Percentiles rank a stretch among this genome's conserved stretches.
Conservation (phyloP, 306 rosid genomes). For the Lathyrus tuberosus region DNA sequence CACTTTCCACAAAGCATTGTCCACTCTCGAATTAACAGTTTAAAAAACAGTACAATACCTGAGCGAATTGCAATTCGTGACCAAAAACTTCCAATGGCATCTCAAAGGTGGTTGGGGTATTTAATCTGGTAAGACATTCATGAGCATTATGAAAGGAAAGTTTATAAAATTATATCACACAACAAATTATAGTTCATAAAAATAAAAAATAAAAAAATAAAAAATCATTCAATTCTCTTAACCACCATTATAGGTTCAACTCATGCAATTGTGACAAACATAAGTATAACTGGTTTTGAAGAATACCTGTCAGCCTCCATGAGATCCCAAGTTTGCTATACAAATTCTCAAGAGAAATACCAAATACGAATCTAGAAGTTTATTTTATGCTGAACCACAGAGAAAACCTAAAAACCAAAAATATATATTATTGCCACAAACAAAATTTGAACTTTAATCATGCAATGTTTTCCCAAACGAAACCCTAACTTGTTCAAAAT, state of each 20-base stretch:
- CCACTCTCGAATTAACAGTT: slow-evolving; percentile 1
- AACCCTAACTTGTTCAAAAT: slow-evolving; percentile 36
- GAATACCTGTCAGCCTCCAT: slow-evolving; percentile 61
- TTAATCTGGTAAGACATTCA: slow-evolving; percentile 58
- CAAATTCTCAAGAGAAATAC: not conserved
- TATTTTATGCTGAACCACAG: slow-evolving; percentile 41
- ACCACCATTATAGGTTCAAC: not conserved
- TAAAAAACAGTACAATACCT: slow-evolving; percentile 49
- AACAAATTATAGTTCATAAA: not conserved
- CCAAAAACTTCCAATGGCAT: slow-evolving; percentile 87
- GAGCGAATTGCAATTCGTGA: slow-evolving; percentile 77
- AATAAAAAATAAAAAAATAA: not conserved
- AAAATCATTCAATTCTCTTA: slow-evolving; percentile 18
- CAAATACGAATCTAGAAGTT: slow-evolving; percentile 30
- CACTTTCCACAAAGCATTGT: not conserved
- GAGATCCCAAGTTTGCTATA: slow-evolving; percentile 14
- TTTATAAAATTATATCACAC: not conserved
- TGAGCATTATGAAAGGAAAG: slow-evolving; percentile 8
- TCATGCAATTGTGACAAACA: not conserved
- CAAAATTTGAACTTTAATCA: not conserved
- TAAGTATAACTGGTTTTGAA: slow-evolving; percentile 24
- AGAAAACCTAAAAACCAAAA: not conserved
- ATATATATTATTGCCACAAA: not conserved
- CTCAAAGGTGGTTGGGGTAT: slow-evolving; percentile 82
- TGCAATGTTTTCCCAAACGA: slow-evolving; percentile 5